A percentile compares a stretch with the other conserved stretches of the same genome.
Conservation (phyloP, 768 basidiomycete genomes). For the Paxillus involutus region DNA sequence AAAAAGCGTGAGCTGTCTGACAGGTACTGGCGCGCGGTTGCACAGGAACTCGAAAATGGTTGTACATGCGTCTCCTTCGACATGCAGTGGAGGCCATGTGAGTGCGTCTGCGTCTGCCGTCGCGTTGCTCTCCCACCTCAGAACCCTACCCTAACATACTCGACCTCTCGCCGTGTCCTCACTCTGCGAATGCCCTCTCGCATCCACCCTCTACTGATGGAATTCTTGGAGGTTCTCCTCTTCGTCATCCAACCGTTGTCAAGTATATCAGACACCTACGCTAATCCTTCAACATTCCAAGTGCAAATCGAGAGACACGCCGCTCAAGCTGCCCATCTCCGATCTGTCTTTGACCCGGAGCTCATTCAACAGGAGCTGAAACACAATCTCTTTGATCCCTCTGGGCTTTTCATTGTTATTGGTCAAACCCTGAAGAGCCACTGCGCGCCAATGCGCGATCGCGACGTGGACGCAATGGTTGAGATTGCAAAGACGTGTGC, state of each 20-base stretch:
- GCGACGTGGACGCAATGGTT: conserved; percentile 82
- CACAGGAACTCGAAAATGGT: conserved; percentile 72
- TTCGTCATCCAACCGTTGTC: conserved; percentile 82
- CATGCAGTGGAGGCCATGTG: conserved; percentile 50
- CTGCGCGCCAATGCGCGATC: conserved; percentile 92
- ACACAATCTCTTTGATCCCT: conserved; percentile 75
- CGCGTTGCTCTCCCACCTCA: conserved; percentile 41
- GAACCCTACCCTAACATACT: conserved; percentile 44
- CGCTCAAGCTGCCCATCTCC: conserved; percentile 65
- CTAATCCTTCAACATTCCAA: conserved; percentile 57
- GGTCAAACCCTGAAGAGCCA: conserved; percentile 84
- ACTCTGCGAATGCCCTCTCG: conserved; percentile 74
- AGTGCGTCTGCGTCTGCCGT: conserved; percentile 56
- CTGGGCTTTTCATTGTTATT: conserved; percentile 74
- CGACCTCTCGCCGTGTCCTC: conserved; percentile 43
- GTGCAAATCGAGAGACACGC: conserved; percentile 61
- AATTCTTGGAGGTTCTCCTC: conserved; percentile 79
- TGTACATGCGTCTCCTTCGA: conserved; percentile 87
- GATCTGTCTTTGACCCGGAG: conserved; percentile 76
- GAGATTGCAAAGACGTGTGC: conserved; percentile 59
- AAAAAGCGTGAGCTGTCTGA: conserved; percentile 73
- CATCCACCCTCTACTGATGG: conserved; percentile 64
- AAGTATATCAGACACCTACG: conserved; percentile 58
- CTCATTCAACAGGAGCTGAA: conserved; percentile 82
- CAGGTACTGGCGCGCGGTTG: conserved; percentile 83